Conservation (phyloP, 306 rosid species). For the Fragaria ananassa region DNA sequence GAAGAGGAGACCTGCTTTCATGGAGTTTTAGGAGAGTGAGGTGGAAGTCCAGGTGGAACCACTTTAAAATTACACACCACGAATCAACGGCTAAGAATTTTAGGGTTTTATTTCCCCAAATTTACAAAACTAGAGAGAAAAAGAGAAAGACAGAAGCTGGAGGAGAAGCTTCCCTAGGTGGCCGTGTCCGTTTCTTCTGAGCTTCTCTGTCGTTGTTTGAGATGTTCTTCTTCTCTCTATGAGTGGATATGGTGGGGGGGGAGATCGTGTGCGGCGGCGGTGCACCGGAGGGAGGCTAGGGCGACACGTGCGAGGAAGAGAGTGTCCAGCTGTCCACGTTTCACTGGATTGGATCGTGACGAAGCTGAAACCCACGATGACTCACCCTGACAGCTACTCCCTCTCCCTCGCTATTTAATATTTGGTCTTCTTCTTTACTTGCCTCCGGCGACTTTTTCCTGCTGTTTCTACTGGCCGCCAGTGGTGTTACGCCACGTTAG, state of each 20-base stretch:
- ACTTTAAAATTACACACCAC: constrained; percentile 10
- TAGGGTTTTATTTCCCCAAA: constrained; percentile 2
- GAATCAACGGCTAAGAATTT: constrained; percentile 37
- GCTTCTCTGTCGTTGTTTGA: background rate
- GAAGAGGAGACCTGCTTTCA: constrained; percentile 53
- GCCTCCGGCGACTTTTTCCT: background rate
- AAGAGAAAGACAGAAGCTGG: too few species aligned
- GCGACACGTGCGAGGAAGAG: constrained; percentile 55
- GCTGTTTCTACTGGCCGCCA: background rate
- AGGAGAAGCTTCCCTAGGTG: background rate
- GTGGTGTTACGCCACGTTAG: background rate
- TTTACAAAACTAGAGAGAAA: background rate
- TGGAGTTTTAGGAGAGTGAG: constrained; percentile 53
- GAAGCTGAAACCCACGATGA: constrained; percentile 40
- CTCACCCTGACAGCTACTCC: constrained; percentile 59
- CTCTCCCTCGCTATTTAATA: constrained; percentile 34
- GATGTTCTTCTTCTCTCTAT: background rate
- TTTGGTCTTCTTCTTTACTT: background rate
- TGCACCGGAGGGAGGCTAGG: constrained; percentile 29
- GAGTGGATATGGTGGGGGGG: constrained; percentile 11
- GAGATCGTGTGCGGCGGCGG: constrained; percentile 42
- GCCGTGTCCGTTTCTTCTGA: background rate
- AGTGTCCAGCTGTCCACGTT: constrained; percentile 53
- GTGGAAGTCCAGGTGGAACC: constrained; percentile 77
- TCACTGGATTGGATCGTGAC: constrained; percentile 54